Base-by-base conservation (phyloP, 2,329 filamentous ascomycete species). In the Plenodomus tracheiphilus region DNA sequence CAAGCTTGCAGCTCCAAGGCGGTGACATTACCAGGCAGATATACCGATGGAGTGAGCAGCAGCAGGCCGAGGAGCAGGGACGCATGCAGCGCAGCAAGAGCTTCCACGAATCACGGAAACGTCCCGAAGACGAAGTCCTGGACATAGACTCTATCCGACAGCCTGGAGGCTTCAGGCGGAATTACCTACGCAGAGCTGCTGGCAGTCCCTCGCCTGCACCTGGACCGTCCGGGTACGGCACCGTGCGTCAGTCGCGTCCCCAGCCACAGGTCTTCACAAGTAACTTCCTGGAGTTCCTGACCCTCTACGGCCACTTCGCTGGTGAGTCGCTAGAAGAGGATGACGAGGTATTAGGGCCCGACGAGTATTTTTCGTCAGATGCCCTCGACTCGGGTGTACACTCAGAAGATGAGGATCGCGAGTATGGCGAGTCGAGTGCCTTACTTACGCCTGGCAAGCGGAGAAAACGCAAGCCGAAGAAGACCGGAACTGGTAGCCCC, bases 321-420 rank as follows among this genome's bases (percentile, higher is more conserved):
- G 94, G 94, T 74, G 94, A 99, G 73, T 89, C 96, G 68, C 81
- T 99, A 11, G 92, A 97, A 70, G 94, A 99, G 73, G 94, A 97
- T 62, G 94, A 97, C 62, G 93, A 97, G 71, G 89, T 86, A 1
- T 78, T 96, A 13, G 85, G 82, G 4, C 90, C 91, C 1, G 88
- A 95, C 69, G 93, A 97, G 68, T 97, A 96, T 73, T 97, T 97
- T 69, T 87, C 86, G 7, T 92, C 90, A 0, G 89, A 89, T 59
- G 80, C 85, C 18, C 85, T 86, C 50, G 84, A 85, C 21, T 74
- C 75, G 40, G 75, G 71, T 54, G 77, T 79, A 35, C 75, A 82
- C 46, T 74, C 73, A 52, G 82, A 83, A 37, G 64, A 66, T 22
- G 84, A 88, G 10, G 87, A 86, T 35, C 79, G 84, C 54, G 88